Percentiles rank a stretch among this genome's conserved stretches.
Conservation (phyloP, 225 moss, liverwort and hornwort genomes). For the Polytrichum formosum region DNA sequence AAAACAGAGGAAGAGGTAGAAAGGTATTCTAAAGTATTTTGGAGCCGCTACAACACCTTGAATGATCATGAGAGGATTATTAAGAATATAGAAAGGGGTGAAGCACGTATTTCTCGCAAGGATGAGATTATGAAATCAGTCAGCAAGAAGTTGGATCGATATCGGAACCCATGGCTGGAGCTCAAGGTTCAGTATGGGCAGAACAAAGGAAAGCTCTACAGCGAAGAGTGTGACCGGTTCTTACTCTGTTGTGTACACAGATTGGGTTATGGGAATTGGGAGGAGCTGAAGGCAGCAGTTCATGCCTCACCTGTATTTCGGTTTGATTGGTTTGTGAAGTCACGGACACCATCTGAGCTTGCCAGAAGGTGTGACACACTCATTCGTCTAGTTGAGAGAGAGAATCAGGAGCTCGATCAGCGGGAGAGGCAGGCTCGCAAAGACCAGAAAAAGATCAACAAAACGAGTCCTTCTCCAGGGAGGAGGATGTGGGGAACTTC, state of each 20-base stretch:
- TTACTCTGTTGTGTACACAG: conserved; percentile 88
- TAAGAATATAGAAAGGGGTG: conserved; percentile 94
- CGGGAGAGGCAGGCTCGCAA: conserved; percentile 97
- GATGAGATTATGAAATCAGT: conserved; percentile 99
- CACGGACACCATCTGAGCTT: conserved; percentile 89
- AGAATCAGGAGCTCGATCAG: conserved; percentile 97
- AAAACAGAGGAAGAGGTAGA: conserved; percentile 92
- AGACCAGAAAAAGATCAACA: conserved; percentile 94
- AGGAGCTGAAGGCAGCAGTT: conserved; percentile 96
- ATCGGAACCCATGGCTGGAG: conserved; percentile 98
- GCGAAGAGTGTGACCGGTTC: conserved; percentile 96
- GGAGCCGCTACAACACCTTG: conserved; percentile 78
- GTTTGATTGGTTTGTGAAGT: conserved; percentile 99
- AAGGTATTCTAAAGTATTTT: conserved; percentile 87
- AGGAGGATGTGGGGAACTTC: conserved; percentile 76
- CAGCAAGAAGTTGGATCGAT: conserved; percentile 93
- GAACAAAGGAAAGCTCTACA: conserved; percentile 97
- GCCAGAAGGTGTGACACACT: conserved; percentile 96
- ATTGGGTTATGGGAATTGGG: conserved; percentile 99
- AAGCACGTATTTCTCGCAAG: conserved; percentile 89
- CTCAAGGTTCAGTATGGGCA: conserved; percentile 97
- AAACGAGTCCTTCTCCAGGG: conserved; percentile 85
- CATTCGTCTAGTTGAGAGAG: conserved; percentile 95
- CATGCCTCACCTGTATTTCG: conserved; percentile 93
- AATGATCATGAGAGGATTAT: conserved; percentile 93